A percentile compares a stretch with the other conserved stretches of the same genome.
Conservation (phyloP, 208 protist genomes). For the Balamuthia mandrillaris region DNA sequence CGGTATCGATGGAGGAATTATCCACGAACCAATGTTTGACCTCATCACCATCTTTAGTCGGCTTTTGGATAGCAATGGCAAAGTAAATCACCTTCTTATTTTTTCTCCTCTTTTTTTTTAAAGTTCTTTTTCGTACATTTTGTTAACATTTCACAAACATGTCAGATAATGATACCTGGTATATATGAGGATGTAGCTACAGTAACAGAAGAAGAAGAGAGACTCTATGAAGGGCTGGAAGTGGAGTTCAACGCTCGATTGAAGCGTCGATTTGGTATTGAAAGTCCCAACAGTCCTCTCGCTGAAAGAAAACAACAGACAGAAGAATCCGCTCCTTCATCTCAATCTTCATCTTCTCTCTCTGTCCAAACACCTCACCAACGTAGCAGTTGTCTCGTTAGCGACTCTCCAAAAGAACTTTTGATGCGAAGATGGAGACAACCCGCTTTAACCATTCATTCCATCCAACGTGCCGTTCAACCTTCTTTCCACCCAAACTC, state of each 20-base stretch:
- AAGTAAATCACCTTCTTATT: too few species aligned
- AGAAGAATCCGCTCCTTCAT: neutral
- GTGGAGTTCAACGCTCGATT: conserved; percentile 18
- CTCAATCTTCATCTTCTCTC: too few species aligned
- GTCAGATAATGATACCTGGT: conserved; percentile 23
- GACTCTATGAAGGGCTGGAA: conserved; percentile 20
- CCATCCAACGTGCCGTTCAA: neutral
- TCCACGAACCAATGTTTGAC: conserved; percentile 52
- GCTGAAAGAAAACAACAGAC: neutral
- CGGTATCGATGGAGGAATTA: conserved; percentile 24
- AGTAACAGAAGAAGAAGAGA: conserved; percentile 24
- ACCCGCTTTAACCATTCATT: conserved; percentile 36
- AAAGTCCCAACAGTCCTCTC: too few species aligned
- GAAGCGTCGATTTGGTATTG: too few species aligned
- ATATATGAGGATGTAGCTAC: conserved; percentile 50
- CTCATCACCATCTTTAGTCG: conserved; percentile 29
- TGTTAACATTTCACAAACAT: too few species aligned
- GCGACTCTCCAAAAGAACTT: neutral
- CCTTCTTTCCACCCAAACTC: neutral
- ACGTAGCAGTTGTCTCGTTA: too few species aligned
- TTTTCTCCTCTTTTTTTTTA: too few species aligned
- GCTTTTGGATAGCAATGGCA: conserved; percentile 28
- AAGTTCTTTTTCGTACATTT: too few species aligned
- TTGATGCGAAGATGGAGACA: conserved; percentile 38
- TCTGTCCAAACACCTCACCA: too few species aligned